Percentiles rank a stretch among this genome's conserved stretches.
Conservation (phyloP, 805 yeast species). For the Spencermartinsiella europaea region DNA sequence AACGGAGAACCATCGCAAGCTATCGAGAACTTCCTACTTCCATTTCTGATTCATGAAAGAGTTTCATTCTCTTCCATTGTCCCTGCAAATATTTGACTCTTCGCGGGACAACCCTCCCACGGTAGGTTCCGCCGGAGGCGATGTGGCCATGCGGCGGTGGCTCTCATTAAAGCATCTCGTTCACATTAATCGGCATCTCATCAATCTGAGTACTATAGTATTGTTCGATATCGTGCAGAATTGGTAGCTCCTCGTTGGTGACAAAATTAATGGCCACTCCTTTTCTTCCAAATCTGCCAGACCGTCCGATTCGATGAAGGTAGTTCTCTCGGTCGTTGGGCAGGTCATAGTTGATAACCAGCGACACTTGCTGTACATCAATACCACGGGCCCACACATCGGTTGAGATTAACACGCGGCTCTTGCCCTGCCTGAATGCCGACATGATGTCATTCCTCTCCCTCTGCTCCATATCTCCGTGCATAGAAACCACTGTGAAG, state of each 20-base stretch:
- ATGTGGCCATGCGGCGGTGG: no score
- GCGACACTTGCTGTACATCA: constrained; percentile 94
- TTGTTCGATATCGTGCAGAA: constrained; percentile 80
- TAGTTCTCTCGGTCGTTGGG: constrained; percentile 90
- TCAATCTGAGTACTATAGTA: constrained; percentile 85
- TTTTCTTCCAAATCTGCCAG: constrained; percentile 98
- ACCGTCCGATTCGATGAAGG: constrained; percentile 96
- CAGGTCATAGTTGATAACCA: constrained; percentile 90
- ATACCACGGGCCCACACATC: constrained; percentile 98
- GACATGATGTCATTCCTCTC: constrained; percentile 94
- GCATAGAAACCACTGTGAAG: constrained; percentile 92
- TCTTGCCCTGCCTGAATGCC: constrained; percentile 91
- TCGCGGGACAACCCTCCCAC: no score
- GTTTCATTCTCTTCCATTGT: no score
- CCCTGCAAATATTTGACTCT: no score
- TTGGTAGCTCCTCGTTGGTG: constrained; percentile 69
- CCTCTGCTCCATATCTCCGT: constrained; percentile 90
- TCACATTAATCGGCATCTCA: constrained; percentile 74
- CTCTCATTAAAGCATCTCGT: constrained; percentile 34
- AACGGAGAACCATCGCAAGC: no score
- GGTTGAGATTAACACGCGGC: constrained; percentile 87
- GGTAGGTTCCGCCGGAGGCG: no score
- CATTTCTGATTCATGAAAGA: no score
- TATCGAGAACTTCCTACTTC: no score
- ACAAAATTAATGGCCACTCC: constrained; percentile 96